phyloP scores from a whole-genome alignment of 805 yeast genomes.

The Saturnispora saitoi region DNA sequence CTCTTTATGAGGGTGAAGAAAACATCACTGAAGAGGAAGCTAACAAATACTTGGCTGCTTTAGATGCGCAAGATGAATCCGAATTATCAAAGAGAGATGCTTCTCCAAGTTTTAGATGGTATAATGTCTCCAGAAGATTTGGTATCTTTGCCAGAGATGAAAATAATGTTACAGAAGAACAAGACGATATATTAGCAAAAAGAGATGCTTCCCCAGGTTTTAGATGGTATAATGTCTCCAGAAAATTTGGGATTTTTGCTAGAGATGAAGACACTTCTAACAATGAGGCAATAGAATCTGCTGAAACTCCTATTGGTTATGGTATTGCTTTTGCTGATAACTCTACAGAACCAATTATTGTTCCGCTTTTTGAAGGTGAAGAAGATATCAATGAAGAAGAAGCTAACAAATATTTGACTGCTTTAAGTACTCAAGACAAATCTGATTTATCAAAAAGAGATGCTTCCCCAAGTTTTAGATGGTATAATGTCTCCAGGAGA shows the following conservation, averaged over 20 bases:
- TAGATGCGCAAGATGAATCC: constrained; percentile 1
- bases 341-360: constrained; percentile 4
- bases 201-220: constrained; percentile 3
- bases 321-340: constrained; percentile 7
- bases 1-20: constrained; percentile 6
- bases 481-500: constrained; percentile 6
- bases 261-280: constrained; percentile 2
- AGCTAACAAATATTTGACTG: constrained; percentile 4
- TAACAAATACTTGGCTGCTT: constrained; percentile 3
- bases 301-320: constrained; percentile 5
- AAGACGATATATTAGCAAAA: background rate
- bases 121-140: constrained; percentile 3
- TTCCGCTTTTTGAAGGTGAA: constrained; percentile 7
- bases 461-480: constrained; percentile 1
- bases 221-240: constrained; percentile 5
- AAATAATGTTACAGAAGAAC: background rate
- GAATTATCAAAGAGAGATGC: constrained; percentile 7
- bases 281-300: background rate
- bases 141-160: constrained; percentile 3
- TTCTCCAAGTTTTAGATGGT: constrained; percentile 3
- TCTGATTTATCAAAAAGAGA: constrained; percentile 1
- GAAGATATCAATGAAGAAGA: constrained; percentile 6
- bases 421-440: background rate
- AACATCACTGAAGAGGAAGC: constrained; percentile 6
- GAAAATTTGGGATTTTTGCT: constrained; percentile 7